Evolutionary conservation across 2,329 filamentous ascomycete species (phyloP), one percentile per base, ranked within the genome.

Genomic region (Epichloe uncinata): DNA sequence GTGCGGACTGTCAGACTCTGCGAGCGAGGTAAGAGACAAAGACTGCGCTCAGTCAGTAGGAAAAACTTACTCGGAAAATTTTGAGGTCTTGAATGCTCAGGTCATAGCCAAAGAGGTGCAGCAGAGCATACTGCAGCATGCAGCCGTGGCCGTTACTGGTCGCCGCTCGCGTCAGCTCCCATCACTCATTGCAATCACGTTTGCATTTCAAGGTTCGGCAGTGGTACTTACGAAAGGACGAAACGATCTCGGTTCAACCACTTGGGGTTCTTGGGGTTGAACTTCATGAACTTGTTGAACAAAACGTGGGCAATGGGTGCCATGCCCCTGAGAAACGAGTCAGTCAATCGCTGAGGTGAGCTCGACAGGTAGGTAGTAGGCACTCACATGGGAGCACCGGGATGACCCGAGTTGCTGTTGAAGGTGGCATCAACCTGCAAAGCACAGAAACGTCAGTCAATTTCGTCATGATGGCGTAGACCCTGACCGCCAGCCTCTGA

Each of bases 171-270:
- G 51, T 54, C 18, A 50, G 48, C 35, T 26, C 22, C 15, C n/a
- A 30, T 20, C 7, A 4, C 30, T 5, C n/a, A 30, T 30, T 22
- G 40, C 33, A 13, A 41, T n/a, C 26, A 47, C 12, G 33, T 42
- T 34, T 48, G 46, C 13, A 35, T 38, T 22, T 12, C 34, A 7
- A 7, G 34, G 12, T 4, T 33, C 30, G 38, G 22, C 11, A 42
- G 36, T 22, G 50, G 22, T 34, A 85, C 90, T 80, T 81, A 96
- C 90, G 93, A 98, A 69, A 98, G 89, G 55, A 98, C 89, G 67
- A 98, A 98, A 70, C 93, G 86, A 74, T 98, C 93, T 66, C 93
- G 85, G 82, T 97, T 97, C 63, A 93, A 65, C 90, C 90, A 98
- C 58, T 88, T 78, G 62, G 93, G 87, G 81, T 95, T 96, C 84